Percentiles rank a stretch among this genome's conserved stretches.
These are phyloP conservation scores for Oryza punctata DNA, from an alignment of 176 grass and related monocot species.

Conservation along the genomic window DNA sequence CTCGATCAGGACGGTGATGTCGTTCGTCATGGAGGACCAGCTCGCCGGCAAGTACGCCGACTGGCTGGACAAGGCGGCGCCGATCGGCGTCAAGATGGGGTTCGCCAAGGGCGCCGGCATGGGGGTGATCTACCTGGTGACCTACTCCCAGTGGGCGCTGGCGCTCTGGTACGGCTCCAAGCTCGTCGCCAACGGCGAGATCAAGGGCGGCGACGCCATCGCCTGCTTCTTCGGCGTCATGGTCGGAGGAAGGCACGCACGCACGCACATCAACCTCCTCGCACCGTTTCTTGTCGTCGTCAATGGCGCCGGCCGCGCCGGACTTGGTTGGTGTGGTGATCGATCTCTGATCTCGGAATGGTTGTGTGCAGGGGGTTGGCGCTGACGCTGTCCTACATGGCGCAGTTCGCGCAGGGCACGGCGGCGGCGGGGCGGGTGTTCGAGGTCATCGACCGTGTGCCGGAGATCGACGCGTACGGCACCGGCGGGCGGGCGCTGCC, in stretches of 20 bases:
- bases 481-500: constrained; percentile 11
- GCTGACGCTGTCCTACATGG: constrained; percentile 54
- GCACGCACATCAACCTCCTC: constrained; percentile 1
- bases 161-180: constrained; percentile 63
- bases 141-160: constrained; percentile 73
- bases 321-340: no score
- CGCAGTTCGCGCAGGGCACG: constrained; percentile 57
- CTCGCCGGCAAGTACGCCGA: constrained; percentile 53
- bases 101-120: constrained; percentile 78
- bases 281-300: background rate
- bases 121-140: constrained; percentile 66
- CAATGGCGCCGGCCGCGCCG: no score
- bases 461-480: constrained; percentile 55
- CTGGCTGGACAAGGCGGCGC: constrained; percentile 39
- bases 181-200: constrained; percentile 46
- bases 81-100: constrained; percentile 57
- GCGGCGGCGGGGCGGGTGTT: constrained; percentile 58
- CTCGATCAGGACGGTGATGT: constrained; percentile 66
- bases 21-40: constrained; percentile 70
- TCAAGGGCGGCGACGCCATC: constrained; percentile 61
- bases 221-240: constrained; percentile 78
- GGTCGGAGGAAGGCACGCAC: constrained; percentile 54
- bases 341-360: background rate
- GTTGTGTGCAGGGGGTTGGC: constrained; percentile 44
- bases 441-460: constrained; percentile 56